Evolutionary conservation across 139 green algal genomes (phyloP), one percentile per base, ranked within the genome.

Genomic region (Chlorella sp.): DNA sequence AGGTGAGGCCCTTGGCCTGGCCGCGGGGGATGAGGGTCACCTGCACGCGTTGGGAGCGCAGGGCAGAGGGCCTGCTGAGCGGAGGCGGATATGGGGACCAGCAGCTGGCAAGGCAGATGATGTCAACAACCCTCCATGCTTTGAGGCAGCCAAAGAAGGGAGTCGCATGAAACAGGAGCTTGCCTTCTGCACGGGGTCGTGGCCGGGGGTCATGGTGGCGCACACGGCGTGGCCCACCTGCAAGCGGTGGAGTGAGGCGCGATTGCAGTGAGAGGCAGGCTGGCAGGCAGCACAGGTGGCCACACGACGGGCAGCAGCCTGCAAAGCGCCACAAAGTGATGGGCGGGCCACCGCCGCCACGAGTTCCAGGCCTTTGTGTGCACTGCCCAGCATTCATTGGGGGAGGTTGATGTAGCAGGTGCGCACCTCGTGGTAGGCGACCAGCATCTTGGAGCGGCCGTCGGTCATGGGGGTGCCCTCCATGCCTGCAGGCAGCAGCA

Each of bases 391-490:
- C 72, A 54, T 19, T 19, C 43, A 16, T n/a, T n/a, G n/a, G n/a
- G n/a, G n/a, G n/a, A n/a, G n/a, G n/a, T n/a, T n/a, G n/a, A n/a
- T n/a, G n/a, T n/a, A n/a, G n/a, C n/a, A 22, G 48, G 48, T 22
- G 11, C 77, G 8, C 60, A 74, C 96, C 90, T 99, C 96, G 87
- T 99, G 96, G 90, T 99, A 99, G 8, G 97, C 97, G 26, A 99
- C 97, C 74, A 99, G 94, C 40, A 84, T 92, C 94, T 99, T 99
- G 91, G 89, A 92, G 94, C 98, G 98, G 87, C 97, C 96, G 89
- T 99, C 97, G 40, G 93, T 94, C 91, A 99, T 98, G 68, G 94
- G 95, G 56, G 96, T 99, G 87, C 97, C 97, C 93, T 99, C 97
- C 97, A 99, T 98, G 80, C 97, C 96, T 41, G 95, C 87, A 22